A percentile compares a stretch with the other conserved stretches of the same genome.
phyloP scores from a whole-genome alignment of 1,139 yeast genomes.

The Nadsonia starkeyi-henricii region DNA sequence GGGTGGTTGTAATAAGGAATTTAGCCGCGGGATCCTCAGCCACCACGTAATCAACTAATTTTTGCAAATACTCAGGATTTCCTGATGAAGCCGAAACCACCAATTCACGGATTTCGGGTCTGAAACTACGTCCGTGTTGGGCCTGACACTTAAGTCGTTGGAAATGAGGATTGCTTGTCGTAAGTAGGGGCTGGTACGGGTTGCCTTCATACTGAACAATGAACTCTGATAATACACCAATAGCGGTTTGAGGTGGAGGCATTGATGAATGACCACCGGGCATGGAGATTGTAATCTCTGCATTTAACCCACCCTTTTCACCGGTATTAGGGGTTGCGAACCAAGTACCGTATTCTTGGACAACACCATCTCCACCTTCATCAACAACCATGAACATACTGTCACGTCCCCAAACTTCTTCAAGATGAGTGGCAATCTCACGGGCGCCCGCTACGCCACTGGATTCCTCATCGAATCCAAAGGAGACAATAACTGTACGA shows the following conservation, averaged over 20 bases:
- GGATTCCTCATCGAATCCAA: constrained; percentile 64
- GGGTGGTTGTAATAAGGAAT: constrained; percentile 41
- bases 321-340: constrained; percentile 41
- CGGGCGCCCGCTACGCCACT: constrained; percentile 47
- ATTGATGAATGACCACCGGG: constrained; percentile 67
- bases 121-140: constrained; percentile 22
- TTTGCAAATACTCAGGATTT: not conserved
- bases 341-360: constrained; percentile 30
- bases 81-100: constrained; percentile 8
- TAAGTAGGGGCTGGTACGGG: constrained; percentile 33
- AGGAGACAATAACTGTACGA: constrained; percentile 42
- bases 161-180: constrained; percentile 38
- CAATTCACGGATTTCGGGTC: constrained; percentile 9
- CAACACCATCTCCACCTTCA: constrained; percentile 37
- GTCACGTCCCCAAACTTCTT: constrained; percentile 40
- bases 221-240: constrained; percentile 50
- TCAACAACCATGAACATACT: constrained; percentile 46
- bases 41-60: constrained; percentile 25
- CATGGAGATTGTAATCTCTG: constrained; percentile 35
- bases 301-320: constrained; percentile 55
- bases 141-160: constrained; percentile 35
- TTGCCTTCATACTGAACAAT: constrained; percentile 37
- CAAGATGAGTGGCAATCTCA: constrained; percentile 30
- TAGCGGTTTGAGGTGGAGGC: constrained; percentile 60
- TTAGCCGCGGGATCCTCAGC: not conserved